Percentiles rank a stretch among this genome's conserved stretches.
Conservation (phyloP, 768 basidiomycete genomes). For the Lentinula sp. region DNA sequence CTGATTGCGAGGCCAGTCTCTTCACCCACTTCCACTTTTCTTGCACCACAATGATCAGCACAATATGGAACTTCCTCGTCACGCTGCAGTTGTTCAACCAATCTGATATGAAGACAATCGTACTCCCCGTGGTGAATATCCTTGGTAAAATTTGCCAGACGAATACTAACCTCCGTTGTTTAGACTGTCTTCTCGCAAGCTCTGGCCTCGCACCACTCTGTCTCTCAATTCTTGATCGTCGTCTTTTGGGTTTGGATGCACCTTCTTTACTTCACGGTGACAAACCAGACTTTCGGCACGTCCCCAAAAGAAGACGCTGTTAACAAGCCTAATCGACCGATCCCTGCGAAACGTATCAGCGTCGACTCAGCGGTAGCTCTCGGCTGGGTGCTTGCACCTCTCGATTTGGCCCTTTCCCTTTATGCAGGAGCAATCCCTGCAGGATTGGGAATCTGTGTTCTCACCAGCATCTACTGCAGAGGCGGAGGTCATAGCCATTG, state of each 20-base stretch:
- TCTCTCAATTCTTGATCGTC: slow-evolving; percentile 12
- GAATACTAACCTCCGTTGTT: not conserved
- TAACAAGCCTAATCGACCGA: slow-evolving; percentile 28
- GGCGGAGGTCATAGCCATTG: slow-evolving; percentile 8
- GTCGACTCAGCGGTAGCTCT: slow-evolving; percentile 13
- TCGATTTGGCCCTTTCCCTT: slow-evolving; percentile 16
- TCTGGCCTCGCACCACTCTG: not conserved
- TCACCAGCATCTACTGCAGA: slow-evolving; percentile 14
- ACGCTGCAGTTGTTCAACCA: not conserved
- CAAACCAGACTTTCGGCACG: slow-evolving; percentile 27
- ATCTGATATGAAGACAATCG: slow-evolving; percentile 3
- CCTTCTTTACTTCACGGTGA: slow-evolving; percentile 28
- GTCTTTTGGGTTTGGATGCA: slow-evolving; percentile 34
- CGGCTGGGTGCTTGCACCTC: slow-evolving; percentile 23
- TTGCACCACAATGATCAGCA: not conserved
- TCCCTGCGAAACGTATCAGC: slow-evolving; percentile 25
- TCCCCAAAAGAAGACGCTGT: slow-evolving; percentile 22
- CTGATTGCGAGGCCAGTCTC: not conserved
- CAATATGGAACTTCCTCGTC: not conserved
- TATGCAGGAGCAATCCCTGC: slow-evolving; percentile 6
- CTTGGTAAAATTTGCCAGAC: not conserved
- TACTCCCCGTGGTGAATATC: not conserved
- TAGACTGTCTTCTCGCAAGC: not conserved
- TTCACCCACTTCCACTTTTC: not conserved
- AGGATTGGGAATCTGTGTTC: slow-evolving; percentile 9